Evolutionary conservation across 169 alveolate species (phyloP), one percentile per base, ranked within the genome.

Genomic region (Plasmodium malariae): DNA sequence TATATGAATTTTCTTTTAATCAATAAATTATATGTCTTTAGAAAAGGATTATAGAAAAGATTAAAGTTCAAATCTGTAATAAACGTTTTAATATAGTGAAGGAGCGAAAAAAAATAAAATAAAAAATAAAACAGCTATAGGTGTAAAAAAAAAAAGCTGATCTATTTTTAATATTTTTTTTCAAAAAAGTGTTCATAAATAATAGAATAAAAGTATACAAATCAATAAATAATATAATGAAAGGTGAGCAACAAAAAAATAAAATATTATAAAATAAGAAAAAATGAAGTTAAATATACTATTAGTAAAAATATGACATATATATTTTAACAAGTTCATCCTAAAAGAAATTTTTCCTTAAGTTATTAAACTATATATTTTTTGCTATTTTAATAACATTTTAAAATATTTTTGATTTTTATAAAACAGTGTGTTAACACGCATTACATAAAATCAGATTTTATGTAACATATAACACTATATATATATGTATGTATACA

Each of bases 111-210:
- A 63, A 63, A 63, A 63, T 28, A 63, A 63, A 34, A 43, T 43
- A 19, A 48, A 48, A 19, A 21, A 69, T 28, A 30, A 69, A 17
- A 51, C 54, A 68, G 24, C 30, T 12, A 37, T 34, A 69, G 83
- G 83, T 45, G 57, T 69, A n/a, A n/a, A n/a, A n/a, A n/a, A 34
- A 69, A 69, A 69, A 69, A 69, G 12, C 17, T 67, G 49, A 62
- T 62, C 71, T 26, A 62, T 62, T 62, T 62, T 62, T 62, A 62
- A n/a, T n/a, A n/a, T n/a, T n/a, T 62, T 62, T 62, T 62, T 62
- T 37, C 9, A 40, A 40, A 62, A 62, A 62, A 62, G 43, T 62
- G 71, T 62, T 62, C 71, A 62, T 30, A 43, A 63, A 37, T 0
- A 69, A 45, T 43, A 69, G n/a, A 69, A 69, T 4, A 69, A 45